Conservation (phyloP, 148 eudicot genomes). For the Arctostaphylos glauca region DNA sequence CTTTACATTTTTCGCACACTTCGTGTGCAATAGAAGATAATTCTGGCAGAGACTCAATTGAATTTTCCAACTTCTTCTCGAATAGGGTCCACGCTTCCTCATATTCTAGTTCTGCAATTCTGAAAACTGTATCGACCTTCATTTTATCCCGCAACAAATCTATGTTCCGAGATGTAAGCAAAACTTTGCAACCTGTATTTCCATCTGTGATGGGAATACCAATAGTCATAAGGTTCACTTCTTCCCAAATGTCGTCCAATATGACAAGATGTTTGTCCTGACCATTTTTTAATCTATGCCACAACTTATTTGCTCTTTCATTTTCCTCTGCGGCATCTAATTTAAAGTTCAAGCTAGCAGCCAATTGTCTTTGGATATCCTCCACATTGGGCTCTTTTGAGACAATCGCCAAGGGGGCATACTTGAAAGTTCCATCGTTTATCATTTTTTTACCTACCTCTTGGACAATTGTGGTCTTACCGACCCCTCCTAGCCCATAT, state of each 20-base stretch:
- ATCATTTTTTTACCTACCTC: background rate
- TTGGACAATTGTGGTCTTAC: background rate
- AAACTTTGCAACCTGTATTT: too few relatives aligned
- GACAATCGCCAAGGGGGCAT: background rate
- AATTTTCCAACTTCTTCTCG: background rate
- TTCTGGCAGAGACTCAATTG: background rate
- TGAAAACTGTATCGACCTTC: too few relatives aligned
- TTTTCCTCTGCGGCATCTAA: background rate
- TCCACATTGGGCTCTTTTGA: background rate
- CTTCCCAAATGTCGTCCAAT: conserved; percentile 22
- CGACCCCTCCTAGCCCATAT: background rate
- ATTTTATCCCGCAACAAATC: background rate
- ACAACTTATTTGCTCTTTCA: background rate
- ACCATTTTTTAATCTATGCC: background rate
- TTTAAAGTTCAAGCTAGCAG: background rate
- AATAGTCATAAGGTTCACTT: conserved; percentile 7
- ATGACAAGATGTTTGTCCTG: conserved; percentile 6
- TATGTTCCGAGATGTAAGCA: too few relatives aligned
- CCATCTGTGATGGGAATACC: too few relatives aligned
- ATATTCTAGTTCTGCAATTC: too few relatives aligned
- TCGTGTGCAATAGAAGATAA: background rate
- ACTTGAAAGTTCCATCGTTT: background rate
- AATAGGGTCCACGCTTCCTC: conserved; percentile 1
- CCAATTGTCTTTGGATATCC: conserved; percentile 9
- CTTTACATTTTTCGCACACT: conserved; percentile 16